Evolutionary conservation across 2,329 filamentous ascomycete genomes (phyloP).

Genomic region (Dactylonectria estremocensis): DNA sequence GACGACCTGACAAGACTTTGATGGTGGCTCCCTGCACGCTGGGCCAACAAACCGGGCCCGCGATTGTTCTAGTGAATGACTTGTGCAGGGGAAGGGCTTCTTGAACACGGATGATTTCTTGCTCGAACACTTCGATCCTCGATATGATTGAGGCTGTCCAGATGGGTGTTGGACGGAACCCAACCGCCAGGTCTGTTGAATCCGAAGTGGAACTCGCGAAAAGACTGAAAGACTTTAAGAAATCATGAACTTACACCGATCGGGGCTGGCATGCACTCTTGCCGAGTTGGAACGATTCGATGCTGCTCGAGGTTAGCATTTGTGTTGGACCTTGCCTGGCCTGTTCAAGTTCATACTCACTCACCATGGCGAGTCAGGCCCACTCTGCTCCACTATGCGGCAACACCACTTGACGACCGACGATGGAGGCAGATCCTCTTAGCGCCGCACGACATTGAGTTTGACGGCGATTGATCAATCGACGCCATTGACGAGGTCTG

Average conservation of each 20-base stretch:
- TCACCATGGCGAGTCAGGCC: slow-evolving; percentile 19
- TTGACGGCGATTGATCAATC: slow-evolving; percentile 15
- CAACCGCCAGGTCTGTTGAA: background rate
- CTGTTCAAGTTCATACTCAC: slow-evolving; percentile 14
- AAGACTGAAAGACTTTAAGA: background rate
- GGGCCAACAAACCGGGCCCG: background rate
- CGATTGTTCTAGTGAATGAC: background rate
- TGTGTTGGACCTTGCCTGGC: slow-evolving; percentile 1
- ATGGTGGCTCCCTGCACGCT: background rate
- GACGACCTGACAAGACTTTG: background rate
- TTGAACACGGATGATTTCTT: background rate
- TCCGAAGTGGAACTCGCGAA: background rate
- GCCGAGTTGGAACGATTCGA: background rate
- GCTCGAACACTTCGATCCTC: background rate
- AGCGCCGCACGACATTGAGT: slow-evolving; percentile 31
- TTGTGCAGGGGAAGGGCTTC: too few species aligned
- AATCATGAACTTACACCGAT: slow-evolving; percentile 5
- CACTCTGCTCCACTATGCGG: slow-evolving; percentile 25
- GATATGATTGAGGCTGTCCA: background rate
- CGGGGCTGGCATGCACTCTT: background rate
- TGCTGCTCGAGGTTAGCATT: slow-evolving; percentile 4
- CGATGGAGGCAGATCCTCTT: slow-evolving; percentile 15
- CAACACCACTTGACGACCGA: slow-evolving; percentile 9
- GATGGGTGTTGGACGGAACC: background rate
- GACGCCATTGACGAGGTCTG: slow-evolving; percentile 23